Evolutionary conservation across 257 asterid species (phyloP).

Genomic region (Eucommia ulmoides): DNA sequence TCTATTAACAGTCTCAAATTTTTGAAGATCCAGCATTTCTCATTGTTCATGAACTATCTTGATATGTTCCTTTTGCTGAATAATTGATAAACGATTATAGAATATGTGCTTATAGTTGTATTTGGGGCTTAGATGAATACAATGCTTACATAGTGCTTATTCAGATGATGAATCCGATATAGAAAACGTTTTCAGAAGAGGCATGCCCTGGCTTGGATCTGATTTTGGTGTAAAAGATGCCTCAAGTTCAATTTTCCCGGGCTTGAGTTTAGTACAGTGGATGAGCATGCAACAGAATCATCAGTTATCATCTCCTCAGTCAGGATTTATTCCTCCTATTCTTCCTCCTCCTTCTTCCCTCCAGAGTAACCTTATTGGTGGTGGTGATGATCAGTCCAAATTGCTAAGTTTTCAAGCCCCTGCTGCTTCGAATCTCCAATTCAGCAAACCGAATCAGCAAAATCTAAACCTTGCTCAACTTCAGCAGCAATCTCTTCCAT

Average conservation of each 20-base stretch:
- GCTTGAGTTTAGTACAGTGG: conserved; percentile 90
- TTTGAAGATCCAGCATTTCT: too few relatives aligned
- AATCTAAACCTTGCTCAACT: conserved; percentile 38
- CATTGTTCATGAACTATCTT: too few relatives aligned
- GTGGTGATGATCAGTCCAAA: conserved; percentile 52
- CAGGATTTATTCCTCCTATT: conserved; percentile 33
- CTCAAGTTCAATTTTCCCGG: conserved; percentile 70
- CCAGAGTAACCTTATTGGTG: conserved; percentile 23
- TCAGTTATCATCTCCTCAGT: conserved; percentile 39
- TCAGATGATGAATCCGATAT: conserved; percentile 67
- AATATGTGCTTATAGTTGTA: too few relatives aligned
- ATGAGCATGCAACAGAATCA: conserved; percentile 90
- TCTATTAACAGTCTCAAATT: too few relatives aligned
- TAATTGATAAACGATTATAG: too few relatives aligned
- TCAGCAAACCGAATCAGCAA: conserved; percentile 37
- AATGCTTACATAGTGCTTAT: too few relatives aligned
- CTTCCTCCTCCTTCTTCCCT: conserved; percentile 21
- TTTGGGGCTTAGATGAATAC: too few relatives aligned
- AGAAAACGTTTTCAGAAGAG: conserved; percentile 59
- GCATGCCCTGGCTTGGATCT: conserved; percentile 83
- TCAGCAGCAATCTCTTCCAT: conserved; percentile 35
- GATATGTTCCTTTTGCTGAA: too few relatives aligned
- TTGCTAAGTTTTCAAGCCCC: conserved; percentile 76
- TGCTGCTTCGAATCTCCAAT: conserved; percentile 38
- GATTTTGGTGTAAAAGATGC: conserved; percentile 70